These are phyloP conservation scores for Nicotiana attenuata DNA, from an alignment of 257 asterid species.

Conservation along the genomic window DNA sequence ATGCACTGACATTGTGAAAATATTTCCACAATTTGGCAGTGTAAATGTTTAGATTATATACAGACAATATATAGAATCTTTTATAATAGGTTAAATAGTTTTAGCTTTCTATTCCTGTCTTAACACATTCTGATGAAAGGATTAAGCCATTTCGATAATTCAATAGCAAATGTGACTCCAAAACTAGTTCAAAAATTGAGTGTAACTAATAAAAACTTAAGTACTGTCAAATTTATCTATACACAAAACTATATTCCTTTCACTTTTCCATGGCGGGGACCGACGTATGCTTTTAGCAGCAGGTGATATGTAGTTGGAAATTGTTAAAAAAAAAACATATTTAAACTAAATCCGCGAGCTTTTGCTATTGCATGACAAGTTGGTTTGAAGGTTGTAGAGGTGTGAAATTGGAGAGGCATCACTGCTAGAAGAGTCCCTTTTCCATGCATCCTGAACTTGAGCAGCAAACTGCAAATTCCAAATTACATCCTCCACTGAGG, in stretches of 20 bases:
- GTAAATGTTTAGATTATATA: too few relatives aligned
- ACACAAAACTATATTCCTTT: neutral
- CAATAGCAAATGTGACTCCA: neutral
- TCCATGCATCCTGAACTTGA: constrained; percentile 61
- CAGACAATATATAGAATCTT: too few relatives aligned
- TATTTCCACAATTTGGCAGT: too few relatives aligned
- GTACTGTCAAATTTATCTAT: neutral
- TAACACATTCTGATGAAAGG: neutral
- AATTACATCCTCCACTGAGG: constrained; percentile 81
- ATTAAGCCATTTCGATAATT: neutral
- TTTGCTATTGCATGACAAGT: constrained; percentile 21
- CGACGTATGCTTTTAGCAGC: neutral
- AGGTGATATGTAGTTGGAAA: neutral
- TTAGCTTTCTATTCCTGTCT: too few relatives aligned
- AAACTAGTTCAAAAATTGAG: neutral
- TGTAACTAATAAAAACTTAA: neutral
- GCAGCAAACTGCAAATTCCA: constrained; percentile 97
- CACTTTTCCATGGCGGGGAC: neutral
- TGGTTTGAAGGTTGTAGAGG: constrained; percentile 42
- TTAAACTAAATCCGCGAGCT: too few relatives aligned
- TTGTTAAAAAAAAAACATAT: too few relatives aligned
- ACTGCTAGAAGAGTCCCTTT: constrained; percentile 40
- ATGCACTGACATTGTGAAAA: too few relatives aligned
- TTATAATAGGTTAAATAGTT: too few relatives aligned
- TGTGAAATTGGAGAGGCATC: constrained; percentile 68